phyloP scores from a whole-genome alignment of 2,329 filamentous ascomycete species.

The Colletotrichum eleusines region DNA sequence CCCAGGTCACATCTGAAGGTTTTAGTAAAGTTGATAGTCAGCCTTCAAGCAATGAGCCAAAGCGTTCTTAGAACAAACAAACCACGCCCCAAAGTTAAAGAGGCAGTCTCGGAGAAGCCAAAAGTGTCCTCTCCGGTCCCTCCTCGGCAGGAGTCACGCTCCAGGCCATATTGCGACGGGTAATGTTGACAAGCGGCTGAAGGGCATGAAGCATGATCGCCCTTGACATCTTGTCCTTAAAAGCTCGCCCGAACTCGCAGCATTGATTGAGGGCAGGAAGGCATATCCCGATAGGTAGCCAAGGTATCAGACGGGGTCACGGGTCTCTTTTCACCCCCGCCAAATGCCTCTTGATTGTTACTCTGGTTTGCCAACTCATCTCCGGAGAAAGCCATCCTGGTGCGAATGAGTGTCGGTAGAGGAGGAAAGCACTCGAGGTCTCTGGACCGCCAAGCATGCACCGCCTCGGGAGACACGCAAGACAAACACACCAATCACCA shows the following conservation, averaged over 20 bases:
- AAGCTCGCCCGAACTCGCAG: conserved; percentile 1
- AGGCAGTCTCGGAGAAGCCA: neutral
- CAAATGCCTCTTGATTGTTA: neutral
- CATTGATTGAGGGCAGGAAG: neutral
- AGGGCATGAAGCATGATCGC: conserved; percentile 3
- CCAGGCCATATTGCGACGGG: conserved; percentile 3
- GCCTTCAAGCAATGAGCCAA: neutral
- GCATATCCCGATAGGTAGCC: conserved; percentile 21
- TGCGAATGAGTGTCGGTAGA: conserved; percentile 1
- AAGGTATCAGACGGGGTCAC: conserved; percentile 25
- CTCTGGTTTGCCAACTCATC: neutral
- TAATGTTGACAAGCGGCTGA: conserved; percentile 12
- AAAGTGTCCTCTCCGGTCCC: neutral
- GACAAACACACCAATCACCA: conserved; percentile 19
- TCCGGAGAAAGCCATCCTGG: neutral
- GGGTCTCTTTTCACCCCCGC: neutral
- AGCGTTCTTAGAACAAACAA: neutral
- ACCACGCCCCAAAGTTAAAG: neutral
- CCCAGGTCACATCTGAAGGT: neutral
- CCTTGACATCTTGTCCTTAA: neutral
- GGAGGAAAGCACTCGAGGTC: neutral
- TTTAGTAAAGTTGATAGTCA: neutral
- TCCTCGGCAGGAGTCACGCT: neutral
- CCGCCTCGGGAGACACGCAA: conserved; percentile 38
- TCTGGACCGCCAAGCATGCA: conserved; percentile 37